phyloP scores from a whole-genome alignment of 2,329 filamentous ascomycete genomes.

The Calonectria honghensis region DNA sequence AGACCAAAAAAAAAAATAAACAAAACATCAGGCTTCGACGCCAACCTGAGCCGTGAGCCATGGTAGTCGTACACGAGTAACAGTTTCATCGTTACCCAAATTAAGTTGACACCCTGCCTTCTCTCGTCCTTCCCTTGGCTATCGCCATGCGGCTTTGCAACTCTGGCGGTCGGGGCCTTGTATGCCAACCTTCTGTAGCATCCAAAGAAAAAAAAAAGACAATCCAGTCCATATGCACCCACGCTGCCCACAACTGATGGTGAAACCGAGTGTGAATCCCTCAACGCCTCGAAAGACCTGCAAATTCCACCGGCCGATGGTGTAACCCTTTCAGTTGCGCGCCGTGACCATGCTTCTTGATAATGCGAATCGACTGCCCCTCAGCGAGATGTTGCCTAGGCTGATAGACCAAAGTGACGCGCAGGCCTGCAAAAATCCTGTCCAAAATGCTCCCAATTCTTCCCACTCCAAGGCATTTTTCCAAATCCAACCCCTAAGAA shows the following conservation, averaged over 20 bases:
- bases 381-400: conserved; percentile 39
- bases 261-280: conserved; percentile 27
- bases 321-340: conserved; percentile 31
- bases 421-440: conserved; percentile 40
- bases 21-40: conserved; percentile 48
- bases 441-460: conserved; percentile 52
- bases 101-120: conserved; percentile 49
- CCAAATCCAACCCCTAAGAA: conserved; percentile 48
- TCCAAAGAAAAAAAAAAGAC: conserved; percentile 42
- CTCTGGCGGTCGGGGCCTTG: conserved; percentile 31
- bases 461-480: conserved; percentile 50
- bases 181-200: conserved; percentile 40
- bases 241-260: conserved; percentile 20
- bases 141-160: conserved; percentile 35
- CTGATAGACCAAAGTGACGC: conserved; percentile 35
- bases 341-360: conserved; percentile 27
- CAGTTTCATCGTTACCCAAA: conserved; percentile 57
- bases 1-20: conserved; percentile 41
- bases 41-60: conserved; percentile 50
- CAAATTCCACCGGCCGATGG: conserved; percentile 1
- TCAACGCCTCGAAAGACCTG: conserved; percentile 36
- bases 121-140: conserved; percentile 46
- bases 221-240: conserved; percentile 28
- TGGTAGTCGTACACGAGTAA: conserved; percentile 61
- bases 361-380: conserved; percentile 39